These are phyloP conservation scores for Leccinum incarnatum DNA, from an alignment of 768 basidiomycete species.

Conservation along the genomic window DNA sequence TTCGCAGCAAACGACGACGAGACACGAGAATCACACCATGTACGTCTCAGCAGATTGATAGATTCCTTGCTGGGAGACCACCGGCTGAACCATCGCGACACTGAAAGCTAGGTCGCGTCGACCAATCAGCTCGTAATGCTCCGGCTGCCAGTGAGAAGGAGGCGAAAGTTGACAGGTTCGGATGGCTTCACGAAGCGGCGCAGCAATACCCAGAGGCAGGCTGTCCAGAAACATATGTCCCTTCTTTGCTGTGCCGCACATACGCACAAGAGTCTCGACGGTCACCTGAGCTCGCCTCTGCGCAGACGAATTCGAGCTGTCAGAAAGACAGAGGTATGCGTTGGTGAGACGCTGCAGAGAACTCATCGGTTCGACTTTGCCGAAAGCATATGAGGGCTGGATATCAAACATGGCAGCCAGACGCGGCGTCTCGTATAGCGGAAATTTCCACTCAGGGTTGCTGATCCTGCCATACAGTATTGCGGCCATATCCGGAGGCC, in stretches of 20 bases:
- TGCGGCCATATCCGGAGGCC: conserved; percentile 75
- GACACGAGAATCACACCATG: conserved; percentile 19
- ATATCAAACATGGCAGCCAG: conserved; percentile 49
- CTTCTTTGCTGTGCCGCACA: conserved; percentile 35
- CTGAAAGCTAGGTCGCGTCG: conserved; percentile 33
- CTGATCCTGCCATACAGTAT: conserved; percentile 57
- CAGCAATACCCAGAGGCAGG: conserved; percentile 67
- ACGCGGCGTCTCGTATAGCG: conserved; percentile 42
- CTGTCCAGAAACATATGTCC: conserved; percentile 49
- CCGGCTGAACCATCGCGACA: conserved; percentile 31
- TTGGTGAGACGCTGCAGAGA: conserved; percentile 52
- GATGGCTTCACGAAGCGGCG: conserved; percentile 83
- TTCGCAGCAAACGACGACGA: background rate
- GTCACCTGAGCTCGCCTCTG: conserved; percentile 69
- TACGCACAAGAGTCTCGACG: conserved; percentile 51
- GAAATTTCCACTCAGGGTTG: conserved; percentile 67
- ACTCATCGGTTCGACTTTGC: conserved; percentile 55
- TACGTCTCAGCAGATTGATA: conserved; percentile 34
- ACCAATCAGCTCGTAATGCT: conserved; percentile 34
- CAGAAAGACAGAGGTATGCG: conserved; percentile 59
- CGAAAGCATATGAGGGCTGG: conserved; percentile 58
- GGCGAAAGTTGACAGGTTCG: conserved; percentile 80
- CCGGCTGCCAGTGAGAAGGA: conserved; percentile 64
- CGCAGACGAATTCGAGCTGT: conserved; percentile 45
- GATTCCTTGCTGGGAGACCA: conserved; percentile 26